These are phyloP conservation scores for Hymenoscyphus scutula DNA, from an alignment of 2,329 filamentous ascomycete species.

Conservation along the genomic window DNA sequence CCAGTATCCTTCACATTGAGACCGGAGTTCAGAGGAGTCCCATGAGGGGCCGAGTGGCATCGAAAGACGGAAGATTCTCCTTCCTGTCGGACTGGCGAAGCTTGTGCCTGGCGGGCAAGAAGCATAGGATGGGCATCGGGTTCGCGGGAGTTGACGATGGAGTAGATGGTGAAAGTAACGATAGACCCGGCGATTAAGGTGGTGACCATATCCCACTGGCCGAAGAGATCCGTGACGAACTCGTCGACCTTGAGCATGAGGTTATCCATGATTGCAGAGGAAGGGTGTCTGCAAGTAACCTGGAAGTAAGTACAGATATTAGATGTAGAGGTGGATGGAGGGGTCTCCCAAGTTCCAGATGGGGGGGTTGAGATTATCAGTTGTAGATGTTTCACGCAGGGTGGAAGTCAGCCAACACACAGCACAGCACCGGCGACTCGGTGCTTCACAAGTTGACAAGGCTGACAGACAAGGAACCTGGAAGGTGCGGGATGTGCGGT, in stretches of 20 bases:
- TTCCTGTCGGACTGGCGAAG: conserved; percentile 75
- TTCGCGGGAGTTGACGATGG: conserved; percentile 68
- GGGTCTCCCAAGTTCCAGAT: not conserved
- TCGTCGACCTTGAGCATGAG: conserved; percentile 69
- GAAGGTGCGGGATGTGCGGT: not conserved
- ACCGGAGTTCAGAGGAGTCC: conserved; percentile 74
- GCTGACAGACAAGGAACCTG: not conserved
- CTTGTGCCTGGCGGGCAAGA: conserved; percentile 77
- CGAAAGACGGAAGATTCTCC: conserved; percentile 85
- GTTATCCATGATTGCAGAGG: conserved; percentile 40
- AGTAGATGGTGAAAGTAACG: conserved; percentile 66
- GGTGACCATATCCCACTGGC: conserved; percentile 80
- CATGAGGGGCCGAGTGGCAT: conserved; percentile 80
- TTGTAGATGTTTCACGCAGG: not conserved
- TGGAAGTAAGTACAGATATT: not conserved
- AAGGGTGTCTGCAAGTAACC: too few species aligned
- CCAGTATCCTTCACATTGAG: conserved; percentile 79
- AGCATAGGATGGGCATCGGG: conserved; percentile 91
- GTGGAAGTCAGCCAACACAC: conserved; percentile 2
- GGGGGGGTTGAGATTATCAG: not conserved
- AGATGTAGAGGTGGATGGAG: too few species aligned
- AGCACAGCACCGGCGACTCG: not conserved
- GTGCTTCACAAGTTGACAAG: not conserved
- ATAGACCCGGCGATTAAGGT: conserved; percentile 68
- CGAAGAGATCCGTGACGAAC: conserved; percentile 64